Base-by-base conservation (phyloP, 1,284 basidiomycete genomes). In the Trametes sp. region DNA sequence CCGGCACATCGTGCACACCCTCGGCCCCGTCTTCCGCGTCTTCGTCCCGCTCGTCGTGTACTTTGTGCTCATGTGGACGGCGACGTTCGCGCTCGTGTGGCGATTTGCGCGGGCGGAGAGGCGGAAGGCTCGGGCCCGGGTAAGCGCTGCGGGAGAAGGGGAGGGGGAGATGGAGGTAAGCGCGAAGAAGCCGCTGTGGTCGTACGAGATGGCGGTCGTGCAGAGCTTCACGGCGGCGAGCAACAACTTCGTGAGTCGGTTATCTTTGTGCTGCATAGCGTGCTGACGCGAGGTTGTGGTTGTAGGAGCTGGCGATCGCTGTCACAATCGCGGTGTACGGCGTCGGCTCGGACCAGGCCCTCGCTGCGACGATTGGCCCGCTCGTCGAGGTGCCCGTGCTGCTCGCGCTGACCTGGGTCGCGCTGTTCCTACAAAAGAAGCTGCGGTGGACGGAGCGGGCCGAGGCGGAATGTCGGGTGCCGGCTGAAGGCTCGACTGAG, bases 41-140 rank as follows among this genome's bases (percentile, higher is more conserved):
- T 87, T 92, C 66, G 93, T 94, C 1, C 94, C 94, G 0, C 84
- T 94, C 76, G 78, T 92, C 33, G 75, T 91, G 36, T 95, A 95
- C 77, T 95, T 95, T 73, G 67, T 84, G 26, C 76, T 94, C 73
- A 92, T 94, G 86, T 95, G 92, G 91, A 80, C 80, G 2, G 74
- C 79, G 1, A 84, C 88, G 0, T 93, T 94, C 68, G 76, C 74
- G 36, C 69, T 87, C 16, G 76, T 92, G 19, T 87, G 81, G 72
- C 81, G 76, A 64, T 77, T 90, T 21, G 72, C 54, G 24, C 52
- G 59, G 33, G 57, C 59, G 4, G 59, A n/a, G 24, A 11, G 29
- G 42, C 36, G 42, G 54, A 24, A 48, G 48, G 35, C 10, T 44
- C n/a, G 29, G 29, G 46, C 31, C 31, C n/a, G 56, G 72, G 70